Percentiles rank a stretch among this genome's conserved stretches.
Evolutionary conservation across 345 rosid species (phyloP).

Genomic region (Boechera retrofracta): DNA sequence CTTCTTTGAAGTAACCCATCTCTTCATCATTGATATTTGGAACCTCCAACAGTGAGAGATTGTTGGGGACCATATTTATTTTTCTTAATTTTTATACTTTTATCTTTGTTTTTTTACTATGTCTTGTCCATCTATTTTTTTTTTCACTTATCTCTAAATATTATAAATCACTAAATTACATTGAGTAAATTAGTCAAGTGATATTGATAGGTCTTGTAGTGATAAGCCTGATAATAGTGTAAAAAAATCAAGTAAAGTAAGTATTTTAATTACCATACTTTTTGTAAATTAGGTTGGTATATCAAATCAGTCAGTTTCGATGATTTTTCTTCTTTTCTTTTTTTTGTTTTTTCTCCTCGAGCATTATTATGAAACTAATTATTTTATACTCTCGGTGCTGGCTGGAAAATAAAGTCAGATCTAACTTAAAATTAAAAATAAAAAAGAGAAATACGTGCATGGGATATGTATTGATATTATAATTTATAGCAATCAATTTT

Average conservation of each 20-base stretch:
- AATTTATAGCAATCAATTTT: too few relatives aligned
- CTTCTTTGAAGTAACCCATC: conserved; percentile 16
- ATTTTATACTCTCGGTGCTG: background rate
- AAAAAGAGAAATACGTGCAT: conserved; percentile 22
- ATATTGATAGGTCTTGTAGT: background rate
- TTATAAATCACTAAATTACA: background rate
- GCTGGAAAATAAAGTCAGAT: background rate
- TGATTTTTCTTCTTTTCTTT: background rate
- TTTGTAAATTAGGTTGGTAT: background rate
- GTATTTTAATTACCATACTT: background rate
- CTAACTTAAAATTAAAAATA: background rate
- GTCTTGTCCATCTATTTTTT: background rate
- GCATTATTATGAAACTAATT: background rate
- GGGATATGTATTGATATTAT: background rate
- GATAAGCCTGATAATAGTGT: background rate
- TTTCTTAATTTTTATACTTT: background rate
- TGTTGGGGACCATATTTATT: background rate
- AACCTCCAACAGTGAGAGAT: conserved; percentile 9
- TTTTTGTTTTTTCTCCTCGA: background rate
- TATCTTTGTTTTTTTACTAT: background rate
- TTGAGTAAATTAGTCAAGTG: conserved; percentile 12
- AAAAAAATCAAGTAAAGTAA: background rate
- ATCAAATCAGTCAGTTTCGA: background rate
- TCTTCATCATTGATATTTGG: conserved; percentile 24
- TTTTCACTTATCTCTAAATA: background rate